Percentiles rank a stretch among this genome's conserved stretches.
These are phyloP conservation scores for Astraeus odoratus DNA, from an alignment of 768 basidiomycete genomes.

Conservation along the genomic window DNA sequence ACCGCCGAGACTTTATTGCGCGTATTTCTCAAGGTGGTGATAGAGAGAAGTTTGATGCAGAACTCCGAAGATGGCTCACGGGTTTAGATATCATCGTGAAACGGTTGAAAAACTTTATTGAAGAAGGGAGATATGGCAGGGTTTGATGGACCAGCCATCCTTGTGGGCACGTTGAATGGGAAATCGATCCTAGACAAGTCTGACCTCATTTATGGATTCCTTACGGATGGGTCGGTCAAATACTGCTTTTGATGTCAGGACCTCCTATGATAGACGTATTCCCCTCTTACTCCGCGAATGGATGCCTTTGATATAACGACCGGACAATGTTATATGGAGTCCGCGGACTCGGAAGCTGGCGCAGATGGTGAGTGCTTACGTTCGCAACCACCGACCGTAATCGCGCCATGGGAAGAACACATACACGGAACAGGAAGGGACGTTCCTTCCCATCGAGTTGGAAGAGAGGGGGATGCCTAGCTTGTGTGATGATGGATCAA, in stretches of 20 bases:
- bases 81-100: conserved; percentile 52
- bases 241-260: not conserved
- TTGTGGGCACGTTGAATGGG: conserved; percentile 8
- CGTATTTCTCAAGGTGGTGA: conserved; percentile 59
- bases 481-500: not conserved
- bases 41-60: conserved; percentile 49
- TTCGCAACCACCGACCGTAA: not conserved
- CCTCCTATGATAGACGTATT: not conserved
- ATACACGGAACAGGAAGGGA: no score
- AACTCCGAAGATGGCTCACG: conserved; percentile 54
- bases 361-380: not conserved
- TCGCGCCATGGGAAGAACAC: not conserved
- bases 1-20: conserved; percentile 55
- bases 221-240: not conserved
- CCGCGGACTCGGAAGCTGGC: not conserved
- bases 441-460: no score
- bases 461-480: no score
- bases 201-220: not conserved
- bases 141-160: conserved; percentile 29
- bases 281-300: not conserved
- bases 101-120: conserved; percentile 48
- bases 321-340: not conserved
- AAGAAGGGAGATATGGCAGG: conserved; percentile 50
- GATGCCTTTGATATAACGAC: not conserved
- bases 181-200: conserved; percentile 10